phyloP scores from a whole-genome alignment of 2,329 filamentous ascomycete species.

The Hymenoscyphus fructigenus region DNA sequence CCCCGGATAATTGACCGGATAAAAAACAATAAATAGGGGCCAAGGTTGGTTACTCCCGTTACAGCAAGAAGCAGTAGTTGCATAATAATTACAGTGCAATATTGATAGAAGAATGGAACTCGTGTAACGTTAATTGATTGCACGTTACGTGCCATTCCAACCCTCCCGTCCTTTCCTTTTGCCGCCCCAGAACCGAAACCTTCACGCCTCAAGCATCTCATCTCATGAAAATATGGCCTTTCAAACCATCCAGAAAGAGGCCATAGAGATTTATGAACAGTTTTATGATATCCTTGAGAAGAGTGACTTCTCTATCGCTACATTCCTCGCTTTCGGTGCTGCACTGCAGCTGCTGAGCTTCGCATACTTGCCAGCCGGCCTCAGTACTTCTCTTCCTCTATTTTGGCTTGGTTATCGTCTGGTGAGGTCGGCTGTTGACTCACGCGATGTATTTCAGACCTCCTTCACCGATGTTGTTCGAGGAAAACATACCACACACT shows the following conservation, averaged over 20 bases:
- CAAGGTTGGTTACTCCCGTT: not conserved
- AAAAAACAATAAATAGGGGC: not conserved
- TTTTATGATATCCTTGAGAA: constrained; percentile 4
- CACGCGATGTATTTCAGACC: not conserved
- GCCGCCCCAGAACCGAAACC: not conserved
- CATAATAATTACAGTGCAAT: too few relatives aligned
- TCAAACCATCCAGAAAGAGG: not conserved
- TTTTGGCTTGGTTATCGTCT: constrained; percentile 5
- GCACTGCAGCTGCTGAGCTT: constrained; percentile 8
- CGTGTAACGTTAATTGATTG: not conserved
- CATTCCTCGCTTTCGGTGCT: constrained; percentile 12
- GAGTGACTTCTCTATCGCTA: constrained; percentile 6
- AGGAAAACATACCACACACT: not conserved
- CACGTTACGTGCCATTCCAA: not conserved
- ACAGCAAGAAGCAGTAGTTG: not conserved
- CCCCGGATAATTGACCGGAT: not conserved
- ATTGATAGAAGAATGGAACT: too few relatives aligned
- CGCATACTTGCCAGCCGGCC: not conserved
- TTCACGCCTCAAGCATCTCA: not conserved
- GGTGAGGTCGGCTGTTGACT: not conserved
- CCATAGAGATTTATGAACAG: not conserved
- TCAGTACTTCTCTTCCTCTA: constrained; percentile 3
- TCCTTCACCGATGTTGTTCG: not conserved
- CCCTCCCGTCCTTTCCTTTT: not conserved
- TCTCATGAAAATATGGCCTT: not conserved